These are phyloP conservation scores for Arctium lappa DNA, from an alignment of 129 eudicot species.

Conservation along the genomic window DNA sequence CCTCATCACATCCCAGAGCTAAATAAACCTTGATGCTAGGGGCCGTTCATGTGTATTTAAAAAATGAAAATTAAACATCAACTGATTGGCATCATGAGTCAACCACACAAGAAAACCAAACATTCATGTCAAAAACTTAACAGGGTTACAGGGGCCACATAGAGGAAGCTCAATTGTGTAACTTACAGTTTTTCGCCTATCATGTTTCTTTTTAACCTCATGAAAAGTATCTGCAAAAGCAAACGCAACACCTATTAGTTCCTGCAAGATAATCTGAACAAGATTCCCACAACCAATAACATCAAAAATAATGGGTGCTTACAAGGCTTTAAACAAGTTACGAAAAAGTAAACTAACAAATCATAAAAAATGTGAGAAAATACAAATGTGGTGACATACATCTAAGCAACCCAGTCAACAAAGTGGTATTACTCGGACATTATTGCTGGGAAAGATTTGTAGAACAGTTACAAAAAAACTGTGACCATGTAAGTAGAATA, in stretches of 20 bases:
- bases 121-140: not conserved
- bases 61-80: not conserved
- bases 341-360: not conserved
- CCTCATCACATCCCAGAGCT: not conserved
- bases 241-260: not conserved
- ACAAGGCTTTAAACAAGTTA: not conserved
- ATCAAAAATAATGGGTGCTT: not conserved
- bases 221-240: constrained; percentile 67
- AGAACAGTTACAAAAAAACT: not conserved
- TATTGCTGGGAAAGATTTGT: not conserved
- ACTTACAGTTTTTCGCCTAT: constrained; percentile 54
- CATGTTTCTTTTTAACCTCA: constrained; percentile 69
- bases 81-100: not conserved
- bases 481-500: not conserved
- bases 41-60: not conserved
- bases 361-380: not conserved
- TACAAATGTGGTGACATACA: not conserved
- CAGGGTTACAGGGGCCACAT: not conserved
- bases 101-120: not conserved
- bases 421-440: not conserved
- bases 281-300: constrained; percentile 3
- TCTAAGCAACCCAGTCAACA: not conserved
- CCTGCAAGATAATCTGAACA: not conserved
- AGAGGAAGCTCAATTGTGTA: not conserved
- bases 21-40: not conserved